A percentile compares a stretch with the other conserved stretches of the same genome.
Conservation (phyloP, 2,329 filamentous ascomycete genomes). For the Phaeosphaeriaceae sp. region DNA sequence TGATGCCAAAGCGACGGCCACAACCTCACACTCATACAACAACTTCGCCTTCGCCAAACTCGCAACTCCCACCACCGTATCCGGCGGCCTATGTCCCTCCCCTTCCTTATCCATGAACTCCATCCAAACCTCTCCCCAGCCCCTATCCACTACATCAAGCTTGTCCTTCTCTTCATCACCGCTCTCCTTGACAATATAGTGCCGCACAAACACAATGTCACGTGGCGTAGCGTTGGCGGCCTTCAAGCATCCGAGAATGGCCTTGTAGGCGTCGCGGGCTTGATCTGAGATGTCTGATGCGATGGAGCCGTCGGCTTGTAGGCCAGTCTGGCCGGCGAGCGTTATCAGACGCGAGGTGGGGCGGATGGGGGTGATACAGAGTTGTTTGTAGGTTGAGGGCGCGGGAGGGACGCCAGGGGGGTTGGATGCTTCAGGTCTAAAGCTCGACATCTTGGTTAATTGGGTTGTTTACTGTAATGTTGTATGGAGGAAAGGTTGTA, state of each 20-base stretch:
- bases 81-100: slow-evolving; percentile 44
- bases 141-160: slow-evolving; percentile 34
- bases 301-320: slow-evolving; percentile 17
- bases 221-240: slow-evolving; percentile 41
- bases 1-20: not conserved
- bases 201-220: slow-evolving; percentile 44
- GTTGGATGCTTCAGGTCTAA: slow-evolving; percentile 42
- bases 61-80: slow-evolving; percentile 46
- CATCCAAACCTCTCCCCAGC: slow-evolving; percentile 44
- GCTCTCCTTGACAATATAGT: slow-evolving; percentile 46
- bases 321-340: slow-evolving; percentile 41
- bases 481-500: not conserved
- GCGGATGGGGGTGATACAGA: slow-evolving; percentile 38
- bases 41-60: slow-evolving; percentile 38
- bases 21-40: slow-evolving; percentile 45
- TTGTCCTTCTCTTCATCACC: slow-evolving; percentile 31
- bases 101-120: slow-evolving; percentile 45
- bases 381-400: slow-evolving; percentile 40
- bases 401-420: slow-evolving; percentile 32
- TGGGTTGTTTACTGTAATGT: no score
- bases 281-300: slow-evolving; percentile 30
- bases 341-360: slow-evolving; percentile 40
- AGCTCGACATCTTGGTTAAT: no score
- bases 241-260: slow-evolving; percentile 32
- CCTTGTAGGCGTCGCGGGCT: slow-evolving; percentile 37